phyloP scores from a whole-genome alignment of 1,284 basidiomycete species.

The Butyriboletus appendiculatus region DNA sequence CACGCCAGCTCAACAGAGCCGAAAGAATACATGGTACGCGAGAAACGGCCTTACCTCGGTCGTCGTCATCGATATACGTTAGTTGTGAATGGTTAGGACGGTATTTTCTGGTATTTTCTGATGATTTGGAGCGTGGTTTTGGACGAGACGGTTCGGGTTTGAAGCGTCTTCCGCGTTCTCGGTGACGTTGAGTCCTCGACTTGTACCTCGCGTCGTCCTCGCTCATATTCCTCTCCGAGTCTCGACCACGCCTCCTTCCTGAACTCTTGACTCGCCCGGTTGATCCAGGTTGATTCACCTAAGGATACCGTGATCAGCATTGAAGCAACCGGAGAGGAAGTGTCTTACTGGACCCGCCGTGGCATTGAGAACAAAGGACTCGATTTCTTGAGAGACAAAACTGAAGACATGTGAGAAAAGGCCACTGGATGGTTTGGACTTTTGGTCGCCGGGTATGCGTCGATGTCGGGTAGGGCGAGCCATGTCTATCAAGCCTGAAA shows the following conservation, averaged over 20 bases:
- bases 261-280: conserved; percentile 7
- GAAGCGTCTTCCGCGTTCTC: conserved; percentile 11
- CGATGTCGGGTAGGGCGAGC: conserved; percentile 12
- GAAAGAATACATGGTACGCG: not conserved
- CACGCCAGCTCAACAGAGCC: conserved; percentile 5
- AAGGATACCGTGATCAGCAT: conserved; percentile 7
- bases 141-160: conserved; percentile 8
- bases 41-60: conserved; percentile 21
- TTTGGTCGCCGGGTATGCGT: conserved; percentile 1
- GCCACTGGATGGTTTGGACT: conserved; percentile 31
- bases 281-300: conserved; percentile 19
- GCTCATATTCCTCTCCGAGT: conserved; percentile 8
- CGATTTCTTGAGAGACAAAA: conserved; percentile 70
- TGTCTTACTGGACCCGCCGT: conserved; percentile 42
- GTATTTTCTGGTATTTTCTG: conserved; percentile 8
- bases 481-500: conserved; percentile 9
- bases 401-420: conserved; percentile 64
- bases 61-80: conserved; percentile 6
- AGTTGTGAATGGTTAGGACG: conserved; percentile 6
- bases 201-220: conserved; percentile 16
- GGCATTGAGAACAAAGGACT: conserved; percentile 67
- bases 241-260: conserved; percentile 6
- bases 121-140: conserved; percentile 26
- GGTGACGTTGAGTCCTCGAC: conserved; percentile 7
- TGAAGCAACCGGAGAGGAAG: not conserved